These are phyloP conservation scores for Yamadazyma sp. DNA, from an alignment of 1,139 yeast species.

Conservation along the genomic window DNA sequence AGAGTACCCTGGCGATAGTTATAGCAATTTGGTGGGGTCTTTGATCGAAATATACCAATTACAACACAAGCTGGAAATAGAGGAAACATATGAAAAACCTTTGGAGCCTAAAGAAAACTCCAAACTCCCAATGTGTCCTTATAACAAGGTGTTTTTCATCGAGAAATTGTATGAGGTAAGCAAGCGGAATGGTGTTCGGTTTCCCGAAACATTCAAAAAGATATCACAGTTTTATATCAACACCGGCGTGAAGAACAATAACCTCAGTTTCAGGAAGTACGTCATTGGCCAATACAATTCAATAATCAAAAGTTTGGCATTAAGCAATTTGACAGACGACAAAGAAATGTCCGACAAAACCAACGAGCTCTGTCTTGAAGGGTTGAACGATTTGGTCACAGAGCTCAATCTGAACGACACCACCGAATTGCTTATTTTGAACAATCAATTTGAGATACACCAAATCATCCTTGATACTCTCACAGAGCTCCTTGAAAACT, in stretches of 20 bases:
- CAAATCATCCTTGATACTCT: constrained; percentile 61
- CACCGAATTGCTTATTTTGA: constrained; percentile 40
- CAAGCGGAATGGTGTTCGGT: constrained; percentile 49
- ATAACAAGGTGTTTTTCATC: constrained; percentile 42
- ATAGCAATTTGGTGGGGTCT: constrained; percentile 43
- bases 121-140: constrained; percentile 28
- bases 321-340: constrained; percentile 31
- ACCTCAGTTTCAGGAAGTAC: constrained; percentile 11
- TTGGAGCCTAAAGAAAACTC: too few species aligned
- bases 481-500: constrained; percentile 70
- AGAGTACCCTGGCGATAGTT: constrained; percentile 52
- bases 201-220: constrained; percentile 48
- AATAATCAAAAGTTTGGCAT: constrained; percentile 47
- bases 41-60: constrained; percentile 34
- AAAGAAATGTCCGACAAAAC: constrained; percentile 22
- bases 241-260: constrained; percentile 23
- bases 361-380: constrained; percentile 19
- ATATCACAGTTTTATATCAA: constrained; percentile 45
- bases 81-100: constrained; percentile 1
- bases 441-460: constrained; percentile 67
- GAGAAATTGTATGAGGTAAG: constrained; percentile 45
- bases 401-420: constrained; percentile 22
- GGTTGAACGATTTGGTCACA: constrained; percentile 33
- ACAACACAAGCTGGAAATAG: constrained; percentile 5
- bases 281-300: constrained; percentile 47